These are phyloP conservation scores for Cyamopsis tetragonoloba DNA, from an alignment of 306 rosid genomes.

Conservation along the genomic window DNA sequence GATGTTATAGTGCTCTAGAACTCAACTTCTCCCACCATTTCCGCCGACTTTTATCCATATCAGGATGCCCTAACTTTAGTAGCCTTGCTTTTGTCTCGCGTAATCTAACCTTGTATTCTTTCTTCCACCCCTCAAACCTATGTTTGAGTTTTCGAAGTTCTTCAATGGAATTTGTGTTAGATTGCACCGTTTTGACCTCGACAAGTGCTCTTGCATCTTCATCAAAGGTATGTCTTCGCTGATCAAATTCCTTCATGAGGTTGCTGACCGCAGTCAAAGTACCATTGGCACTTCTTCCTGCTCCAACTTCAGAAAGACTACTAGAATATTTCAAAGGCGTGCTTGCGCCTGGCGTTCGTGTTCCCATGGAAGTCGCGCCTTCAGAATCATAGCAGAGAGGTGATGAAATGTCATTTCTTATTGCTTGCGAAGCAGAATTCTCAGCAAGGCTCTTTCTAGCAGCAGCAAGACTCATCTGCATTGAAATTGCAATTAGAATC, in stretches of 20 bases:
- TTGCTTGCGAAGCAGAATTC: conserved; percentile 39
- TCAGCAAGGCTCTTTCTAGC: conserved; percentile 82
- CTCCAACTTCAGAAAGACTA: conserved; percentile 39
- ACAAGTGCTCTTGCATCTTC: conserved; percentile 59
- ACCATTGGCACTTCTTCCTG: conserved; percentile 51
- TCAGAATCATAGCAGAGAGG: conserved; percentile 64
- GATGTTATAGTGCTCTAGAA: conserved; percentile 41
- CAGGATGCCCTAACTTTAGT: conserved; percentile 45
- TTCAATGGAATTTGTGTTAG: conserved; percentile 39
- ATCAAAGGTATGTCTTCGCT: conserved; percentile 56
- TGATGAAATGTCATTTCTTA: conserved; percentile 38
- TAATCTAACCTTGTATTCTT: conserved; percentile 74
- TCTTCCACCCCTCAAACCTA: conserved; percentile 79
- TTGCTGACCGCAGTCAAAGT: conserved; percentile 38
- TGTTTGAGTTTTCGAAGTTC: conserved; percentile 63
- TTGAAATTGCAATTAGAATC: conserved; percentile 29
- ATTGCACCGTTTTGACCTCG: conserved; percentile 49
- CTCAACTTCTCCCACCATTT: conserved; percentile 86
- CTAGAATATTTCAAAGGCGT: conserved; percentile 60
- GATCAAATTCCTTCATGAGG: conserved; percentile 80
- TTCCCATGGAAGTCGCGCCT: conserved; percentile 63
- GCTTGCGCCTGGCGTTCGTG: conserved; percentile 71
- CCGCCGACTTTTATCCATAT: conserved; percentile 51
- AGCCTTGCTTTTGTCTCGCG: conserved; percentile 57
- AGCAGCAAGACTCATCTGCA: conserved; percentile 86